Percentiles rank a stretch among this genome's conserved stretches.
Conservation (phyloP, 2,329 filamentous ascomycete species). For the Berkeleyomyces basicola region DNA sequence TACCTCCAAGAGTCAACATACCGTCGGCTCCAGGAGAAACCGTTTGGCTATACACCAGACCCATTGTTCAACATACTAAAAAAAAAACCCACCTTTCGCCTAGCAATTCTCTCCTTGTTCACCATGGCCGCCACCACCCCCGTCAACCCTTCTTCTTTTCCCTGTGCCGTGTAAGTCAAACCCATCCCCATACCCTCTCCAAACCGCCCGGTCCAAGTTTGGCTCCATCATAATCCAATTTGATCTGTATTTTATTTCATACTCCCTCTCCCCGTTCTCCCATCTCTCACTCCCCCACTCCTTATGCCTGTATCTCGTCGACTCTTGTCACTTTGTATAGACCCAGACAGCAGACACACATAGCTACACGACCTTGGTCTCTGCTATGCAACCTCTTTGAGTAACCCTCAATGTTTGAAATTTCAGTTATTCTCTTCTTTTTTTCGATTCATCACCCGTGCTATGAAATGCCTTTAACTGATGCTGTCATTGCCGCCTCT, state of each 20-base stretch:
- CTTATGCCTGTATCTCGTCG: conserved; percentile 1
- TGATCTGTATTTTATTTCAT: neutral
- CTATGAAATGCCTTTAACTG: neutral
- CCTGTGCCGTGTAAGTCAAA: conserved; percentile 42
- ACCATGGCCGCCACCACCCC: conserved; percentile 22
- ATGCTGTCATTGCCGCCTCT: too few relatives aligned
- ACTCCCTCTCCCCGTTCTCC: conserved; percentile 5
- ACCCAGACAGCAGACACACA: too few relatives aligned
- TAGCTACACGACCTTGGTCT: too few relatives aligned
- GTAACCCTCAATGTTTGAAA: neutral
- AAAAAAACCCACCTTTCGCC: too few relatives aligned
- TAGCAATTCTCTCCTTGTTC: neutral
- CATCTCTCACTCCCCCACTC: conserved; percentile 13
- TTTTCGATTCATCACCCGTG: neutral
- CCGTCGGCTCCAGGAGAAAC: too few relatives aligned
- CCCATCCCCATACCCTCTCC: conserved; percentile 15
- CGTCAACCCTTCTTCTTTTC: conserved; percentile 29
- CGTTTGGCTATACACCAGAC: too few relatives aligned
- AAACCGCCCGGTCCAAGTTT: neutral
- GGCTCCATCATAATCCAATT: neutral
- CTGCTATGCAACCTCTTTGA: neutral
- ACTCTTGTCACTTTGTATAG: neutral
- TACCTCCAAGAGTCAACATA: too few relatives aligned
- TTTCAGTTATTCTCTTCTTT: neutral
- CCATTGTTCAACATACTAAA: too few relatives aligned